Evolutionary conservation across 441 rosid species (phyloP).

Genomic region (Croton setiger): DNA sequence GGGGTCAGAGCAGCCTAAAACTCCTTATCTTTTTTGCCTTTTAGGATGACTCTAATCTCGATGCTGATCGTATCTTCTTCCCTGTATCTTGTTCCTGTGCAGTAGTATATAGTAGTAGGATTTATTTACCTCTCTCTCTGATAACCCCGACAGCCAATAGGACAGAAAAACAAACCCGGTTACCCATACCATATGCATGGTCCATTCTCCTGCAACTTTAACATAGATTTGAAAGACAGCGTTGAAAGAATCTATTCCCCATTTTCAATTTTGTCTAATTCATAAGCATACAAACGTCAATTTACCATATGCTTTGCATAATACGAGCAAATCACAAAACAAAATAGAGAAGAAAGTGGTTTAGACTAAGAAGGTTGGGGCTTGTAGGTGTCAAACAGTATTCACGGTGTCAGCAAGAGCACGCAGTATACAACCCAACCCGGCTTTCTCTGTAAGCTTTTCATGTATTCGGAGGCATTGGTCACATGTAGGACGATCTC

Average conservation of each 20-base stretch:
- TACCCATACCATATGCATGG: too few relatives aligned
- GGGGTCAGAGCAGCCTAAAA: too few relatives aligned
- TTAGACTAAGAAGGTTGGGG: neutral
- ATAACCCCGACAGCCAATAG: too few relatives aligned
- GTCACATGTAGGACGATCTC: constrained; percentile 88
- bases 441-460: constrained; percentile 82
- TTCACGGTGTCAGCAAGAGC: constrained; percentile 67
- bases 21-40: too few relatives aligned
- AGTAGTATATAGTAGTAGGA: too few relatives aligned
- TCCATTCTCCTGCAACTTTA: too few relatives aligned
- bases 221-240: too few relatives aligned
- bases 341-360: neutral
- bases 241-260: too few relatives aligned
- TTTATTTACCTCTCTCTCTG: too few relatives aligned
- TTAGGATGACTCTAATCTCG: neutral
- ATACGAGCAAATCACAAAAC: neutral
- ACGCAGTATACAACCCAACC: constrained; percentile 85
- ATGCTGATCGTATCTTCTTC: constrained; percentile 11
- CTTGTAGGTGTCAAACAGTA: constrained; percentile 42
- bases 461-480: constrained; percentile 89
- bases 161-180: too few relatives aligned
- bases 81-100: too few relatives aligned
- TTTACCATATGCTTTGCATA: neutral
- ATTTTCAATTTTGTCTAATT: neutral
- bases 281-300: neutral